These are phyloP conservation scores for Tulasnella sp. DNA, from an alignment of 768 basidiomycete genomes.

Conservation along the genomic window DNA sequence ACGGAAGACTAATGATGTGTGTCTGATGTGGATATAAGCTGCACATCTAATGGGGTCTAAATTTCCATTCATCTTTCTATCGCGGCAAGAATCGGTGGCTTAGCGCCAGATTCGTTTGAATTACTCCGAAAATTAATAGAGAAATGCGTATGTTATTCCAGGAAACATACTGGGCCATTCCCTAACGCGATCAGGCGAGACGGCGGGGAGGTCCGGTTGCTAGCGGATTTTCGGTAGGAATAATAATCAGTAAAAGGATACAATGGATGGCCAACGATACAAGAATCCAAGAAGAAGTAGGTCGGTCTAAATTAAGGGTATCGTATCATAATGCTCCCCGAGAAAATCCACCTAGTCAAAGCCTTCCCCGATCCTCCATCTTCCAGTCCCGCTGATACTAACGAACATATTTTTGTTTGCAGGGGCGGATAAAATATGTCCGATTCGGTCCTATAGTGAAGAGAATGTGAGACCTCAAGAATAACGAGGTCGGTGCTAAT, in stretches of 20 bases:
- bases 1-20: too few species aligned
- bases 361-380: neutral
- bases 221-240: neutral
- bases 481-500: neutral
- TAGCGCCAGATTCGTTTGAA: too few species aligned
- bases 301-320: too few species aligned
- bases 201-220: neutral
- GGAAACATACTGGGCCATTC: neutral
- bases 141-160: neutral
- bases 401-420: neutral
- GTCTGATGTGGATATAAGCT: too few species aligned
- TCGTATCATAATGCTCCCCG: too few species aligned
- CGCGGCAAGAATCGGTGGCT: too few species aligned
- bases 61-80: too few species aligned
- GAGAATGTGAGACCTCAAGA: neutral
- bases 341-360: neutral
- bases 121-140: too few species aligned
- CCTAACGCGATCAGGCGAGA: neutral
- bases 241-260: neutral
- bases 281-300: neutral
- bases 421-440: neutral
- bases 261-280: neutral
- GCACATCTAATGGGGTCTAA: too few species aligned
- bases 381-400: neutral
- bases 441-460: neutral